Evolutionary conservation across 768 basidiomycete genomes (phyloP), one percentile per base, ranked within the genome.

Genomic region (Guyanaporus albipodus): DNA sequence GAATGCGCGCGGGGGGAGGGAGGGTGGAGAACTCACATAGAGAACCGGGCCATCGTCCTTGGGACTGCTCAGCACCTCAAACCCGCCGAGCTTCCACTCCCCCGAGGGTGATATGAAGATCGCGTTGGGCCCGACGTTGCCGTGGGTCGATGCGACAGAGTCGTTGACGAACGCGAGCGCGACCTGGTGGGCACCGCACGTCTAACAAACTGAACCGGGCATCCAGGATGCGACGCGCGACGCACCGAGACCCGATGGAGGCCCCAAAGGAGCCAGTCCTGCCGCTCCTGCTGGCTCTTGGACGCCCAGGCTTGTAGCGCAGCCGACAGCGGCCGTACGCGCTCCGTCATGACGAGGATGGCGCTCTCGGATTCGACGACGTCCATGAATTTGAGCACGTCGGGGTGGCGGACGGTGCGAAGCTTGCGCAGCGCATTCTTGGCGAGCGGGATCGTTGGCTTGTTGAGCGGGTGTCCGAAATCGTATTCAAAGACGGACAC

Each of bases 51-150:
- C 64, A 12, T 88, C 83, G 42, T 97, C 94, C 56, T 82, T 87
- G 8, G 85, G 77, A 54, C 77, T 89, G 56, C 91, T 92, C 52
- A 96, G 66, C 0, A 95, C 69, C 59, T 99, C 96, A 59, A 98
- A 93, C 1, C 95, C 95, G 17, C 91, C 94, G 8, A 99, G 71
- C 60, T 90, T 90, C 96, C 95, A 98, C 70, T 99, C 96, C 6
- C 95, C 91, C 0, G 91, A 89, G 0, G 86, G 84, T 1, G 95
- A 91, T 42, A 96, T 80, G 61, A 96, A 97, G 48, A 97, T 79
- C 1, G 89, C 82, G 47, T 78, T 75, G n/a, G 77, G 64, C 48
- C 80, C 72, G 46, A 94, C 61, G 54, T 83, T 87, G 18, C 91
- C 93, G 56, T 96, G 92, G 0, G 89, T 88, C 3, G 89, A 90